Percentiles rank a stretch among this genome's conserved stretches.
Conservation (phyloP, 257 asterid genomes). For the Salvia rosmarinus region DNA sequence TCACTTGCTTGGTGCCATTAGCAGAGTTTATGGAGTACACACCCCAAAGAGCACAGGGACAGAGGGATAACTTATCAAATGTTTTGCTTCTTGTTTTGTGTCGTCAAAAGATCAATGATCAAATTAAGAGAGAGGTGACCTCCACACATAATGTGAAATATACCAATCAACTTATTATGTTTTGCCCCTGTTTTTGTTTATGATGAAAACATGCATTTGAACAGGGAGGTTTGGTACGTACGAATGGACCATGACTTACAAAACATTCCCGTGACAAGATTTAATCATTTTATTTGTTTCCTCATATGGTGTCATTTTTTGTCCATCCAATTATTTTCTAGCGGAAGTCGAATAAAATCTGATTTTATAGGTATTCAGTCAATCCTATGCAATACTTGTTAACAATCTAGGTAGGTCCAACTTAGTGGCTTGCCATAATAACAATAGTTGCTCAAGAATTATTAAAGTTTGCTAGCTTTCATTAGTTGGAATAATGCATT, state of each 20-base stretch:
- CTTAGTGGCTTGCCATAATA: slow-evolving; percentile 41
- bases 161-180: slow-evolving; percentile 15
- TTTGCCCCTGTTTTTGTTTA: slow-evolving; percentile 26
- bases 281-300: slow-evolving; percentile 33
- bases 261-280: slow-evolving; percentile 33
- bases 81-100: background rate
- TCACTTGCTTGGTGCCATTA: background rate
- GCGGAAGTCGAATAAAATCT: slow-evolving; percentile 29
- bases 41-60: too few relatives aligned
- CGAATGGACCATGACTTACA: slow-evolving; percentile 19
- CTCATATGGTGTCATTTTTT: background rate
- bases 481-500: slow-evolving; percentile 24
- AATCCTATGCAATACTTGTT: slow-evolving; percentile 5
- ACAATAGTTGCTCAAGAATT: slow-evolving; percentile 18
- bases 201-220: slow-evolving; percentile 29
- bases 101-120: background rate
- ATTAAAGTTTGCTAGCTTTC: slow-evolving; percentile 15
- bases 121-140: background rate
- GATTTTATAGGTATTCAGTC: background rate
- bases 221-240: background rate
- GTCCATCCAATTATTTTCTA: slow-evolving; percentile 18
- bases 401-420: slow-evolving; percentile 35
- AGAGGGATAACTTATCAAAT: too few relatives aligned
- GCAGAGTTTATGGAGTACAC: background rate
- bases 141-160: slow-evolving; percentile 1